A percentile compares a stretch with the other conserved stretches of the same genome.
These are phyloP conservation scores for Samsoniella hepiali DNA, from an alignment of 2,329 filamentous ascomycete species.

Conservation along the genomic window DNA sequence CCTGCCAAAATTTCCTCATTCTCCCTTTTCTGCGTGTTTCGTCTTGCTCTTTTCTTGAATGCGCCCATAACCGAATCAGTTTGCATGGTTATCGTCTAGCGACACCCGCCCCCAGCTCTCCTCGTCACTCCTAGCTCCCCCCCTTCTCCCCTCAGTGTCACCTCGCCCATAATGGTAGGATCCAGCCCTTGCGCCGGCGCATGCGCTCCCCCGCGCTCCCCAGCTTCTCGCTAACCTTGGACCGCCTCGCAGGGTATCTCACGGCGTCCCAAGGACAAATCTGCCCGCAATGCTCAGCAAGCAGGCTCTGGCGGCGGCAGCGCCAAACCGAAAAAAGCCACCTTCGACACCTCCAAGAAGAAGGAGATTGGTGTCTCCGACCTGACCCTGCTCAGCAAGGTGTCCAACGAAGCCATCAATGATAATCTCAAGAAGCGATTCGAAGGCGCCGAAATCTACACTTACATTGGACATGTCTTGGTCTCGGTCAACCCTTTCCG, in stretches of 20 bases:
- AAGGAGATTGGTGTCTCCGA: conserved; percentile 99
- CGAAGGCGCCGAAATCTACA: conserved; percentile 97
- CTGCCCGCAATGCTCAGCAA: conserved; percentile 37
- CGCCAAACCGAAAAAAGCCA: conserved; percentile 86
- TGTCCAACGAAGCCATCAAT: conserved; percentile 98
- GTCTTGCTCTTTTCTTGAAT: background rate
- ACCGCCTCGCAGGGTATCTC: conserved; percentile 34
- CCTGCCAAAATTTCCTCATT: conserved; percentile 4
- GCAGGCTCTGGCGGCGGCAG: conserved; percentile 38
- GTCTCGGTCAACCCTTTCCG: conserved; percentile 98
- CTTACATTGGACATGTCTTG: conserved; percentile 98
- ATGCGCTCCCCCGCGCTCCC: background rate
- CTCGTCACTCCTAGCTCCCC: background rate
- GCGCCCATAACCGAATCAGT: background rate
- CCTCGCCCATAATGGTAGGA: conserved; percentile 17
- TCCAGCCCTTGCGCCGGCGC: conserved; percentile 2
- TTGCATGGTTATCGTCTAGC: conserved; percentile 11
- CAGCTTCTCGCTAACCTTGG: background rate
- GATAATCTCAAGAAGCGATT: conserved; percentile 98
- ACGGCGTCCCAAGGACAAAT: conserved; percentile 40
- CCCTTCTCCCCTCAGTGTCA: conserved; percentile 12
- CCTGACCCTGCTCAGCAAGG: conserved; percentile 95
- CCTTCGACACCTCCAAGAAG: conserved; percentile 95
- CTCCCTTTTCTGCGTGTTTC: background rate
- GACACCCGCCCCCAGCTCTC: background rate